Base-by-base conservation (phyloP, 2,329 filamentous ascomycete genomes). In the Aspergillus sergii region DNA sequence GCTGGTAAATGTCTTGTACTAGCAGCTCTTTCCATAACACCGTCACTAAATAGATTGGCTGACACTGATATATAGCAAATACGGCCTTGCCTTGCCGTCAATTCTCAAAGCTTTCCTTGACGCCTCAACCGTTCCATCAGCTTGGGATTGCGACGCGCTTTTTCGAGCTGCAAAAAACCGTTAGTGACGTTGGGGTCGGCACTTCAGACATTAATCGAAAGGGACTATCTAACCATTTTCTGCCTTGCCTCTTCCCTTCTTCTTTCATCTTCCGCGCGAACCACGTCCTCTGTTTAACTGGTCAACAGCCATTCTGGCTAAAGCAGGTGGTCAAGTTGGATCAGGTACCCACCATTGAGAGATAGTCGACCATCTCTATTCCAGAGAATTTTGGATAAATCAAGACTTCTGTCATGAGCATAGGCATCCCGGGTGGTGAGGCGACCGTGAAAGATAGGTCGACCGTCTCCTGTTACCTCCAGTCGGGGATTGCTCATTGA, bases 1-100 rank as follows among this genome's bases (percentile, higher is more conserved):
- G 9, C 8, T 19, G 12, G 0, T 0, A n/a, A n/a, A 9, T 9
- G 2, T 41, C 39, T 10, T 10, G 12, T 6, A 7, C 14, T 14
- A 39, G 14, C 34, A 6, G 6, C 34, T 7, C 5, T 39, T 8
- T 41, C 8, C 39, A 41, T 19, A 41, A 19, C 39, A 9, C 7
- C 39, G 16, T n/a, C 19, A 41, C n/a, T 7, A n/a, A 41, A 9
- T n/a, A 19, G 39, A 41, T 41, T n/a, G 1, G 14, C 39, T 10
- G 39, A n/a, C 7, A 9, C 7, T 3, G 7, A 41, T 19, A 3
- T 9, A n/a, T n/a, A 41, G 39, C 19, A 10, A 7, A 41, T 4
- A 19, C 4, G 19, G n/a, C 16, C 39, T 36, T 41, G 39, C 39
- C 16, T 41, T n/a, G 3, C 19, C 39, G 8, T n/a, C 39, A n/a